Evolutionary conservation across 495 filamentous ascomycete genomes (phyloP).

Genomic region (Daldinia decipiens): DNA sequence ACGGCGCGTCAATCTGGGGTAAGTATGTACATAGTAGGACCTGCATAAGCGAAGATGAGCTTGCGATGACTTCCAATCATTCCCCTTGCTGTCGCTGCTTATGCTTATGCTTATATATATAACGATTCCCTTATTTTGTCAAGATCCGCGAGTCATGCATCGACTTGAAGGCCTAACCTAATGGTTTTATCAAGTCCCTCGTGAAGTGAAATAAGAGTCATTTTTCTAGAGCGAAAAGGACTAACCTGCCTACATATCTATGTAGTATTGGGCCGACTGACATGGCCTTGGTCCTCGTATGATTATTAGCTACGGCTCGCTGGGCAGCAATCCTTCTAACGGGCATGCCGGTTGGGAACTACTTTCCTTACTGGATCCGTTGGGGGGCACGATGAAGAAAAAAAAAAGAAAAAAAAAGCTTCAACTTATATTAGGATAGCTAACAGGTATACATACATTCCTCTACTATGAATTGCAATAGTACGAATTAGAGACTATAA

Average conservation of each 20-base stretch:
- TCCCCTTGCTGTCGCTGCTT: not conserved
- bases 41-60: slow-evolving; percentile 36
- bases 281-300: not conserved
- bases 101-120: not conserved
- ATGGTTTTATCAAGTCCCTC: not conserved
- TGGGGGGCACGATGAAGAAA: no score
- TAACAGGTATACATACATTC: no score
- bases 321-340: not conserved
- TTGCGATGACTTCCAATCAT: slow-evolving; percentile 16
- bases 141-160: not conserved
- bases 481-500: no score
- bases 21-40: no score
- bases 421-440: no score
- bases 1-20: slow-evolving; percentile 33
- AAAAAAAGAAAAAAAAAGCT: no score
- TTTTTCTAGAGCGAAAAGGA: not conserved
- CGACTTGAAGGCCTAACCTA: not conserved
- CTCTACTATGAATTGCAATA: no score
- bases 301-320: not conserved
- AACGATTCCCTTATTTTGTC: not conserved
- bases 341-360: not conserved
- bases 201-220: not conserved
- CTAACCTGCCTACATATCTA: not conserved
- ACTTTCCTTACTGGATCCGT: no score
- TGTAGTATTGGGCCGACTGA: not conserved